Percentiles rank a stretch among this genome's conserved stretches.
These are phyloP conservation scores for Ilyonectria sp. DNA, from an alignment of 2,329 filamentous ascomycete species.

Conservation along the genomic window DNA sequence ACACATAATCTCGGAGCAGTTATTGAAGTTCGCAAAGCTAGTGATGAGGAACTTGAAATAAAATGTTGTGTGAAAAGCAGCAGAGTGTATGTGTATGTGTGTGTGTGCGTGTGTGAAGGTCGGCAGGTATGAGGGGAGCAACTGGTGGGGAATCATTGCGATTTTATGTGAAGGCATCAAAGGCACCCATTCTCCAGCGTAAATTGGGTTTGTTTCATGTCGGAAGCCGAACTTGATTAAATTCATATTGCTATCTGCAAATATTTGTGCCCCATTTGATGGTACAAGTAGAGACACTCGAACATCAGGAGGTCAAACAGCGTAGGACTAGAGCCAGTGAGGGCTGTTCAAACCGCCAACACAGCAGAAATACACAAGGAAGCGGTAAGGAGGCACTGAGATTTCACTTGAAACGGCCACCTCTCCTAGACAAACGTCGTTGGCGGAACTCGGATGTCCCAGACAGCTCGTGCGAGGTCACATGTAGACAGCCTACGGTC, in stretches of 20 bases:
- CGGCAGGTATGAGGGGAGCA: neutral
- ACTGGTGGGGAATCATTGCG: neutral
- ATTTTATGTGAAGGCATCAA: neutral
- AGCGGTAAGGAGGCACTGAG: neutral
- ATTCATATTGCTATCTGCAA: neutral
- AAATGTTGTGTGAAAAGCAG: too few relatives aligned
- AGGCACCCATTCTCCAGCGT: too few relatives aligned
- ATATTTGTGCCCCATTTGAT: neutral
- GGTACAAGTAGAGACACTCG: neutral
- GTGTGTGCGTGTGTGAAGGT: neutral
- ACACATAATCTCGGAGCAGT: neutral
- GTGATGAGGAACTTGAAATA: neutral
- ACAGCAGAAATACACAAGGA: neutral
- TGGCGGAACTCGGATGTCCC: neutral
- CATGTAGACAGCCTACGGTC: slow-evolving; percentile 33
- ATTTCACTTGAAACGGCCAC: neutral
- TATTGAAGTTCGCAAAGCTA: neutral
- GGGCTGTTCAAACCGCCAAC: neutral
- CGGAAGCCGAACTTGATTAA: slow-evolving; percentile 32
- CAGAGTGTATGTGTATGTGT: neutral
- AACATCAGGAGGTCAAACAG: neutral
- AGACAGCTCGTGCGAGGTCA: slow-evolving; percentile 36
- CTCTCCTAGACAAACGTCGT: neutral
- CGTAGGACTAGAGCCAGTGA: neutral
- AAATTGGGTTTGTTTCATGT: slow-evolving; percentile 25